Conservation (phyloP, 2,329 filamentous ascomycete genomes). For the Elsinoe perseae region DNA sequence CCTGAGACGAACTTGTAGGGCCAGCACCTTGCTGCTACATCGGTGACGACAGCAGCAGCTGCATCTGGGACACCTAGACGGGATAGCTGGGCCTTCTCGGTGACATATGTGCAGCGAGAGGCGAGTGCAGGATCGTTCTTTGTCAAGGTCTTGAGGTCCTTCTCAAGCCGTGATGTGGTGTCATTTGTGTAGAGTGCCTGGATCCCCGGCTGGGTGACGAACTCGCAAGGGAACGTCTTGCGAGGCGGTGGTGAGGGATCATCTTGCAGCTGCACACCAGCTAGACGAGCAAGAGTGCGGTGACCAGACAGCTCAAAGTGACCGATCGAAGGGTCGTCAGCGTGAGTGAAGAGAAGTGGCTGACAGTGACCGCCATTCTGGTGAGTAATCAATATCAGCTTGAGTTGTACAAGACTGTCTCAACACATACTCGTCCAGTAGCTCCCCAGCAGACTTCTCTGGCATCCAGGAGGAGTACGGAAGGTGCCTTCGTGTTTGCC, state of each 20-base stretch:
- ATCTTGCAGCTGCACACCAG: background rate
- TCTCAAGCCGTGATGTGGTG: slow-evolving; percentile 47
- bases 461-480: slow-evolving; percentile 67
- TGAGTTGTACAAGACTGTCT: slow-evolving; percentile 30
- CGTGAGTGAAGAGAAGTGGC: slow-evolving; percentile 56
- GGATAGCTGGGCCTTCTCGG: slow-evolving; percentile 39
- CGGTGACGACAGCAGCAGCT: slow-evolving; percentile 56
- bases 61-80: slow-evolving; percentile 47
- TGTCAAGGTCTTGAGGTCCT: slow-evolving; percentile 46
- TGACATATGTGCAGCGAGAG: slow-evolving; percentile 33
- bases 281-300: slow-evolving; percentile 49
- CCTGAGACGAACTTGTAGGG: slow-evolving; percentile 77
- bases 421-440: slow-evolving; percentile 61
- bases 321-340: slow-evolving; percentile 48
- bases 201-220: slow-evolving; percentile 54
- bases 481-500: slow-evolving; percentile 37
- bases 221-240: slow-evolving; percentile 61
- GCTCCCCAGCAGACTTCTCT: slow-evolving; percentile 74
- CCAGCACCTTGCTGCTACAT: slow-evolving; percentile 62
- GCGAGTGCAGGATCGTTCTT: slow-evolving; percentile 51
- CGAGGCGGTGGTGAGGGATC: slow-evolving; percentile 20
- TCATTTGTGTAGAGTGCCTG: slow-evolving; percentile 54
- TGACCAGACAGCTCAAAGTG: slow-evolving; percentile 68
- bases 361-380: slow-evolving; percentile 61
- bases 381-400: slow-evolving; percentile 10